These are phyloP conservation scores for Alternaria tenuissima DNA, from an alignment of 2,329 filamentous ascomycete genomes.

Conservation along the genomic window DNA sequence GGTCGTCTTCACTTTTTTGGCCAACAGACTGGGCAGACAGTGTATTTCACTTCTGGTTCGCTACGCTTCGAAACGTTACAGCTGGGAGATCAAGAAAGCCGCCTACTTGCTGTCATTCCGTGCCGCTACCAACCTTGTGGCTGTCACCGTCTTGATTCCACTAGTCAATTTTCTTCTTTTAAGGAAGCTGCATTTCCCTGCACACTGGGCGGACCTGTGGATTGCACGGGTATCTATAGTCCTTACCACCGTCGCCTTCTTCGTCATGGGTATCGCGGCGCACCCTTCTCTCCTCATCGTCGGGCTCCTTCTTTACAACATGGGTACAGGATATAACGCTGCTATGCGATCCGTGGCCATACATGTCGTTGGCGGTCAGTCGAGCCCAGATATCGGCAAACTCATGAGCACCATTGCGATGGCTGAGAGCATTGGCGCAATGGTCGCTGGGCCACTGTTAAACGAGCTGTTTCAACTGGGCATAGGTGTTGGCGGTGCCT, in stretches of 20 bases:
- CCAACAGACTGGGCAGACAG: conserved; percentile 59
- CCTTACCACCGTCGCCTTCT: conserved; percentile 54
- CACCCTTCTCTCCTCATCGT: conserved; percentile 54
- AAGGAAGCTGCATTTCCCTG: conserved; percentile 46
- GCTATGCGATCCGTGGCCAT: conserved; percentile 59
- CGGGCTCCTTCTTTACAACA: conserved; percentile 57
- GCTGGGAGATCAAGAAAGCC: conserved; percentile 56
- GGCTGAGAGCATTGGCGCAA: conserved; percentile 57
- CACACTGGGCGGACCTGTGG: conserved; percentile 56
- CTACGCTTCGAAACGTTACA: conserved; percentile 61
- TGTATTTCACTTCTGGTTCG: conserved; percentile 59
- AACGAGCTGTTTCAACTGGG: conserved; percentile 58
- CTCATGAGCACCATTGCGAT: conserved; percentile 61
- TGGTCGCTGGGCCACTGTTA: conserved; percentile 58
- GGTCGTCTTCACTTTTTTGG: conserved; percentile 55
- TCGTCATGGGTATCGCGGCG: conserved; percentile 58
- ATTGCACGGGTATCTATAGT: conserved; percentile 57
- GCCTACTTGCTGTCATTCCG: conserved; percentile 56
- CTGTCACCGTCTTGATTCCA: conserved; percentile 58
- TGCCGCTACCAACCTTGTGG: conserved; percentile 57
- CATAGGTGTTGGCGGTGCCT: conserved; percentile 55
- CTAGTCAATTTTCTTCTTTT: conserved; percentile 51
- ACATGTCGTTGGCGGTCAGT: conserved; percentile 57
- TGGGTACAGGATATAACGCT: conserved; percentile 59
- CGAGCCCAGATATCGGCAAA: conserved; percentile 54